Base-by-base conservation (phyloP, 495 filamentous ascomycete genomes). In the Penicillium taxi region DNA sequence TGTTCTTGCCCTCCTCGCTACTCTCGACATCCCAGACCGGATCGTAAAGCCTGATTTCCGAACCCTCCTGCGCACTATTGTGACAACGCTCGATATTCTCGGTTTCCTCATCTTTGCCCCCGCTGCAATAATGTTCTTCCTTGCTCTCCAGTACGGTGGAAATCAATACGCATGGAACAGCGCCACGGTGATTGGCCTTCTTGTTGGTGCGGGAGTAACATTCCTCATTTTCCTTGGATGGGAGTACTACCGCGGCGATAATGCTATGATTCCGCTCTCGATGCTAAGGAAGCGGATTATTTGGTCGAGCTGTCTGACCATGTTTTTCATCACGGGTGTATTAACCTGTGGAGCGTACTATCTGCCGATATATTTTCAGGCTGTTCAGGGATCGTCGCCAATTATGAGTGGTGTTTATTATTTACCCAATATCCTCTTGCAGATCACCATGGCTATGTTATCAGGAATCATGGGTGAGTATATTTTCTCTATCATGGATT, bases 101-200 rank as follows among this genome's bases (percentile, higher is more conserved):
- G 44, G 48, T 6, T 52, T 48, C 29, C 24, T 32, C 36, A 37
- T 55, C 11, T 20, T 49, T 21, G 21, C 25, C 29, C 51, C 51
- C 1, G 37, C 81, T 3, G 69, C 63, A n/a, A 69, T 87, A 17
- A 63, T 83, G 37, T 80, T 71, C 44, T 62, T 87, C 2, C 52
- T 68, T 11, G 84, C 80, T 0, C 67, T 90, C 7, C 80, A 86
- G 52, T 88, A 78, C 76, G 84, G 82, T 29, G 84, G 83, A 3
- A 67, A 64, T 0, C 61, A 61, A 16, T 78, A 84, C 40, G 33
- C 58, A 1, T 89, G 83, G 84, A 50, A 48, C 32, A 65, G 72
- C 31, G 37, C 46, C n/a, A 8, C 20, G 11, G 73, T 85, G 32
- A 78, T 85, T 31, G 66, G 71, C 9, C 64, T 87, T 3, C 69